A percentile compares a stretch with the other conserved stretches of the same genome.
Evolutionary conservation across 2,329 filamentous ascomycete genomes (phyloP).

Genomic region (Hymenoscyphus fructigenus): DNA sequence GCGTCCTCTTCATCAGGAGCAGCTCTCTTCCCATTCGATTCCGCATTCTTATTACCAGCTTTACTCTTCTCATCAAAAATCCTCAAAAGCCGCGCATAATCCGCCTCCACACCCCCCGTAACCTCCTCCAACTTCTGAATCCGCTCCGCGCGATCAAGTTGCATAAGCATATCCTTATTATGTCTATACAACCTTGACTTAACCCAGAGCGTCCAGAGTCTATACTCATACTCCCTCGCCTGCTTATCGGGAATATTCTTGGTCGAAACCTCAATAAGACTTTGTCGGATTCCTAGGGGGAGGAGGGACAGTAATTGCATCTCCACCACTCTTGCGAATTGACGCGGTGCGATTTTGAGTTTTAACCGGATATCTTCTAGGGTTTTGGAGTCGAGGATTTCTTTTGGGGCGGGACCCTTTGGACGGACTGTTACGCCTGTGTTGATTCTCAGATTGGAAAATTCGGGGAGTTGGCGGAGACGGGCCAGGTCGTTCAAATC

Average conservation of each 20-base stretch:
- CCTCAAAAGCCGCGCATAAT: slow-evolving; percentile 66
- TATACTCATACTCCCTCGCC: slow-evolving; percentile 61
- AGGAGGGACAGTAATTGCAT: slow-evolving; percentile 69
- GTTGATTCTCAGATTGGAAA: slow-evolving; percentile 56
- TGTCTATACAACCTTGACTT: slow-evolving; percentile 76
- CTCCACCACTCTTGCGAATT: slow-evolving; percentile 73
- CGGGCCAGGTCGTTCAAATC: slow-evolving; percentile 71
- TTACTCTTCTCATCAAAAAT: slow-evolving; percentile 21
- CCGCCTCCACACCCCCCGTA: slow-evolving; percentile 65
- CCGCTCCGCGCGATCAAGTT: slow-evolving; percentile 67
- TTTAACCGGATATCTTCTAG: slow-evolving; percentile 57
- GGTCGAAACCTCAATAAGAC: slow-evolving; percentile 40
- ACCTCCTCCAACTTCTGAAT: slow-evolving; percentile 72
- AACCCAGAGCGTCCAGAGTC: slow-evolving; percentile 71
- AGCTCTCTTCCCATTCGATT: slow-evolving; percentile 25
- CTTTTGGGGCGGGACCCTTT: slow-evolving; percentile 47
- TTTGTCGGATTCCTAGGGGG: slow-evolving; percentile 55
- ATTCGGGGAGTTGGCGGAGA: slow-evolving; percentile 59
- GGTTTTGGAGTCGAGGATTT: slow-evolving; percentile 57
- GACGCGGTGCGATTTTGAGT: slow-evolving; percentile 72
- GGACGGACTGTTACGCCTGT: slow-evolving; percentile 49
- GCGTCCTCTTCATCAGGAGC: slow-evolving; percentile 17
- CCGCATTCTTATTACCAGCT: not conserved
- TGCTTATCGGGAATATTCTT: slow-evolving; percentile 46
- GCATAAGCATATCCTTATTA: slow-evolving; percentile 68